Evolutionary conservation across 257 asterid species (phyloP).

Genomic region (Scutellaria baicalensis): DNA sequence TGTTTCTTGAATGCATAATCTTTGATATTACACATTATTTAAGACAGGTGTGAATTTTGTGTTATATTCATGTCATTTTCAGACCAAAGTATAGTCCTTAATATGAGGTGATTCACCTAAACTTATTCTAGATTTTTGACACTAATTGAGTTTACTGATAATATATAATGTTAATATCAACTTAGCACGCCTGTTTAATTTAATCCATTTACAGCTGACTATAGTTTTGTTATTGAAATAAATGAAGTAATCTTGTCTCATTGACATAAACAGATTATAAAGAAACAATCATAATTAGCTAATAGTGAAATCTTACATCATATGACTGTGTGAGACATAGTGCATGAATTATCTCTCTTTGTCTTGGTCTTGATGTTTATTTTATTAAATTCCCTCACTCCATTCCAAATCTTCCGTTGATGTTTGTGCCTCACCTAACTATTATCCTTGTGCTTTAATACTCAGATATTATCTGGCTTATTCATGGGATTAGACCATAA

Average conservation of each 20-base stretch:
- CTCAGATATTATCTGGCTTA: constrained; percentile 4
- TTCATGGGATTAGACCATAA: constrained; percentile 13
- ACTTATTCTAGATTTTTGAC: constrained; percentile 10
- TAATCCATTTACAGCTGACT: constrained; percentile 10
- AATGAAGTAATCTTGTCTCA: neutral
- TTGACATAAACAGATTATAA: neutral
- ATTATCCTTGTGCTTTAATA: constrained; percentile 17
- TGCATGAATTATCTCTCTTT: neutral
- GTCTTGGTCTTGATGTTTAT: neutral
- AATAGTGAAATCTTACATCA: constrained; percentile 16
- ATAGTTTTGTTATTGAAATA: neutral
- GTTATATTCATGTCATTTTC: constrained; percentile 15
- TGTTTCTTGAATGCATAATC: constrained; percentile 9
- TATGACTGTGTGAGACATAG: neutral
- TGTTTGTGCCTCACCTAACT: constrained; percentile 26
- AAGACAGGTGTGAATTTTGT: constrained; percentile 12
- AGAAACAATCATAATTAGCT: neutral
- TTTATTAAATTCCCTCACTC: neutral
- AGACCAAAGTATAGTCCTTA: constrained; percentile 6
- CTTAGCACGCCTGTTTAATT: constrained; percentile 20
- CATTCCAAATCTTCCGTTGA: constrained; percentile 9
- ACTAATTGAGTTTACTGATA: constrained; percentile 21
- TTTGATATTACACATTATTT: neutral
- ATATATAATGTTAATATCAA: constrained; percentile 19
- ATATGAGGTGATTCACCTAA: constrained; percentile 29